Evolutionary conservation across 2,329 filamentous ascomycete genomes (phyloP), one percentile per base, ranked within the genome.

Genomic region (Fusarium anthophilum): DNA sequence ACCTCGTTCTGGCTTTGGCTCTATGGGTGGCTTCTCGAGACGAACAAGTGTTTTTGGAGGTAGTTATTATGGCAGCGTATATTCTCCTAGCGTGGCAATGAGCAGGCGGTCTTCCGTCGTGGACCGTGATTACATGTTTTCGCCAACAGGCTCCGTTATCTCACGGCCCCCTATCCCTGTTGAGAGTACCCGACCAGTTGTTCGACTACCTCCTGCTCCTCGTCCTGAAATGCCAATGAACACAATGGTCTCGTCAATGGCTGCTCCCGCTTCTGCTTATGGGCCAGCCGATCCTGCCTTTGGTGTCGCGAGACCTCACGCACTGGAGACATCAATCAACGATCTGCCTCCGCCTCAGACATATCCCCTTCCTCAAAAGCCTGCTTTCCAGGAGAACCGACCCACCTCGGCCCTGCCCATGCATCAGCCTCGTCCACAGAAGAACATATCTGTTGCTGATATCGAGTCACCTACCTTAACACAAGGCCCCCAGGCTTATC

Each of bases 371-470:
- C 89, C 87, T 20, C 88, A 89, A 78, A 90, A 88, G 79, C 89
- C 89, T 35, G 81, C 83, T 26, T 87, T 89, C 81, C 86, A 89
- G 75, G 89, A 91, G 79, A 90, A 86, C 75, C 84, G 87, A 20
- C 77, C 78, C 48, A 82, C 86, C 10, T 82, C 84, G 48, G 81
- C 84, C 43, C 85, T 89, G 75, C 89, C 94, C 2, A 98, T 98
- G 91, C 94, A 98, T 81, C 96, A 98, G 81, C 96, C 96, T 65
- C 92, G 94, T 59, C 96, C 96, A 14, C 95, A 98, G 82, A 98
- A 98, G 86, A 89, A 95, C 11, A 94, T 98, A 38, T 98, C 95
- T 15, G 91, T 98, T 66, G 94, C 94, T 65, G 95, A 94, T 78
- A 98, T 98, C 76, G 96, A 98, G 82, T 93, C 93, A 13, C 94